phyloP scores from a whole-genome alignment of 2,329 filamentous ascomycete genomes.

The Trichoderma polysporum region DNA sequence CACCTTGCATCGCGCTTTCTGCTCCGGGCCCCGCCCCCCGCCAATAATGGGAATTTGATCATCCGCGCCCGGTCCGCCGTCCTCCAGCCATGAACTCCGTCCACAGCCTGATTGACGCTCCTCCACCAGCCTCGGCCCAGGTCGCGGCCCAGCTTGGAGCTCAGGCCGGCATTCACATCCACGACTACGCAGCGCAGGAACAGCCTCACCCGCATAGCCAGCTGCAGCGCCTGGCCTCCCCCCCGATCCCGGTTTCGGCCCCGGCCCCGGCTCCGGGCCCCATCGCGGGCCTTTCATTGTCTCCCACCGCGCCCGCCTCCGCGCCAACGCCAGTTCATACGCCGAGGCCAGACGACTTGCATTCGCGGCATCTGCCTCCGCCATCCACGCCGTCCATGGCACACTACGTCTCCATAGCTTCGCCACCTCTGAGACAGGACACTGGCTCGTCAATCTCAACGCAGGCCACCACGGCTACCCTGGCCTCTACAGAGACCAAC shows the following conservation, averaged over 20 bases:
- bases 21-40: conserved; percentile 21
- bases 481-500: conserved; percentile 47
- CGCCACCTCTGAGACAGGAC: conserved; percentile 45
- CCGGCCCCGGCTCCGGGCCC: conserved; percentile 21
- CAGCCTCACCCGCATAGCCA: conserved; percentile 12
- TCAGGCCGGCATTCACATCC: conserved; percentile 14
- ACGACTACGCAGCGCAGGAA: conserved; percentile 17
- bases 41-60: conserved; percentile 22
- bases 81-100: conserved; percentile 40
- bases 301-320: conserved; percentile 22
- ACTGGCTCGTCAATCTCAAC: conserved; percentile 55
- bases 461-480: conserved; percentile 46
- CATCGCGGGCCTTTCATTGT: conserved; percentile 17
- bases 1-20: conserved; percentile 14
- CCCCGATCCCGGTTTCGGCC: conserved; percentile 11
- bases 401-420: conserved; percentile 29
- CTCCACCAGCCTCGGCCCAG: conserved; percentile 22
- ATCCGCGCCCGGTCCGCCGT: conserved; percentile 21
- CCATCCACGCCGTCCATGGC: conserved; percentile 24
- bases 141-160: conserved; percentile 11
- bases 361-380: conserved; percentile 9
- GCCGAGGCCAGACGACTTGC: conserved; percentile 20
- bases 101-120: conserved; percentile 38
- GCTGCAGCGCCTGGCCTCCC: conserved; percentile 17
- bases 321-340: conserved; percentile 20